Conservation (phyloP, 768 basidiomycete species). For the Phaeolepiota aurea region DNA sequence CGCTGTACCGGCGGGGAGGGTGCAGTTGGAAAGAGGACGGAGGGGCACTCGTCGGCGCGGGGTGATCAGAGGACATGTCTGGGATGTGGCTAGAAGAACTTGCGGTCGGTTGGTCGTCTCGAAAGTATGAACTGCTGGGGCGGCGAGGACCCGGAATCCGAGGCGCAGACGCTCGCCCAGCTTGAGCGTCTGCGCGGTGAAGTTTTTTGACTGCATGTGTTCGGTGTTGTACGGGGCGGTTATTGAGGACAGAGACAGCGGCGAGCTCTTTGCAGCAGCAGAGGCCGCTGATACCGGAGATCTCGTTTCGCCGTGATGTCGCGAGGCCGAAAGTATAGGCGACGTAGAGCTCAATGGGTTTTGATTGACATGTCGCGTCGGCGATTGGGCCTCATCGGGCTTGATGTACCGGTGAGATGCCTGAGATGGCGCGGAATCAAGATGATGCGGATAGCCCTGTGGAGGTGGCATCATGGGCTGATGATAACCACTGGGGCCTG, state of each 20-base stretch:
- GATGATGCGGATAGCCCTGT: slow-evolving; percentile 17
- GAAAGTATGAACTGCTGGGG: slow-evolving; percentile 27
- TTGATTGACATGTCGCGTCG: slow-evolving; percentile 1
- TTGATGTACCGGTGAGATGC: slow-evolving; percentile 18
- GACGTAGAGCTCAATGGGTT: background rate
- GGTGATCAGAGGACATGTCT: slow-evolving; percentile 18
- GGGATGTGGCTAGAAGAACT: slow-evolving; percentile 5
- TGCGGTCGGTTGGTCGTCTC: slow-evolving; percentile 11
- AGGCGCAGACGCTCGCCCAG: slow-evolving; percentile 78
- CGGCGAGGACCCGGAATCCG: slow-evolving; percentile 27
- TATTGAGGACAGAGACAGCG: slow-evolving; percentile 30
- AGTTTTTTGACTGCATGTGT: slow-evolving; percentile 60
- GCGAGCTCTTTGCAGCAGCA: slow-evolving; percentile 19
- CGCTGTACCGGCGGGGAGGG: slow-evolving; percentile 23
- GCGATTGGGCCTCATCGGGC: slow-evolving; percentile 15
- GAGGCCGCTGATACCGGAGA: slow-evolving; percentile 7
- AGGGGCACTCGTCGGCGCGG: slow-evolving; percentile 14
- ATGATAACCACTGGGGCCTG: slow-evolving; percentile 18
- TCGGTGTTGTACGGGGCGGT: slow-evolving; percentile 28
- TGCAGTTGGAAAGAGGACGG: slow-evolving; percentile 24
- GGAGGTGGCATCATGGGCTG: slow-evolving; percentile 25
- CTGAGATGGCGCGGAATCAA: slow-evolving; percentile 12
- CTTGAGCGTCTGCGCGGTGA: slow-evolving; percentile 66
- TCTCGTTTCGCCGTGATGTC: background rate
- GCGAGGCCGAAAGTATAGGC: background rate